phyloP scores from a whole-genome alignment of 257 asterid genomes.

The Verbena officinalis region DNA sequence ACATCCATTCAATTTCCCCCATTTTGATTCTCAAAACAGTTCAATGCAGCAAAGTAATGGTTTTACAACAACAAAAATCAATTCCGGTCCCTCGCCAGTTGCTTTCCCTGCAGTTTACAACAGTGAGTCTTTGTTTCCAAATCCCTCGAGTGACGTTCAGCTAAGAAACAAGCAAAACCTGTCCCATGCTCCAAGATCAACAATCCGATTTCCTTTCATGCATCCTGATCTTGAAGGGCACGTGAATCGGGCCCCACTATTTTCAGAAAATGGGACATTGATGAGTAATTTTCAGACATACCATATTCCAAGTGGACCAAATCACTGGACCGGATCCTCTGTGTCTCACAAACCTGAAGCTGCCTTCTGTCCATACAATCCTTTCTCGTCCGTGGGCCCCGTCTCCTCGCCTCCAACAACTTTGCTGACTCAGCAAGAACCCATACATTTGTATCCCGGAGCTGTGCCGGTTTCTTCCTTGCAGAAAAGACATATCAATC shows the following conservation, averaged over 20 bases:
- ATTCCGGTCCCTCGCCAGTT: constrained; percentile 19
- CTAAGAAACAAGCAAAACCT: constrained; percentile 30
- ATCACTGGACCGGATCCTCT: constrained; percentile 28
- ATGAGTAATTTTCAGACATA: constrained; percentile 27
- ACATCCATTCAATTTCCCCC: constrained; percentile 26
- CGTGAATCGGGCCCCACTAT: constrained; percentile 32
- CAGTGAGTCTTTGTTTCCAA: constrained; percentile 23
- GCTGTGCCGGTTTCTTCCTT: constrained; percentile 23
- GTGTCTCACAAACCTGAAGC: constrained; percentile 29
- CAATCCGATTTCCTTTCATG: constrained; percentile 45
- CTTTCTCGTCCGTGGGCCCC: constrained; percentile 22
- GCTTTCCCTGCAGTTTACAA: constrained; percentile 19
- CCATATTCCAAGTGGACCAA: constrained; percentile 34
- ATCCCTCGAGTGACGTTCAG: constrained; percentile 31
- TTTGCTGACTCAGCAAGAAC: constrained; percentile 24
- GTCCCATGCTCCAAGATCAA: constrained; percentile 27
- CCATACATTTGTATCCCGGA: constrained; percentile 30
- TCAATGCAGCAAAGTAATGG: constrained; percentile 26
- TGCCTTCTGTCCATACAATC: constrained; percentile 16
- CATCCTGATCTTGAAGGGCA: constrained; percentile 37
- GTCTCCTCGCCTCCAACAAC: not conserved
- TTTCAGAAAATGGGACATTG: constrained; percentile 30
- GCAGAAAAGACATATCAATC: constrained; percentile 27
- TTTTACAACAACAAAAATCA: constrained; percentile 26
- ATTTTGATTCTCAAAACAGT: constrained; percentile 31